These are phyloP conservation scores for Ascosphaera apis DNA, from an alignment of 2,329 filamentous ascomycete species.

Conservation along the genomic window DNA sequence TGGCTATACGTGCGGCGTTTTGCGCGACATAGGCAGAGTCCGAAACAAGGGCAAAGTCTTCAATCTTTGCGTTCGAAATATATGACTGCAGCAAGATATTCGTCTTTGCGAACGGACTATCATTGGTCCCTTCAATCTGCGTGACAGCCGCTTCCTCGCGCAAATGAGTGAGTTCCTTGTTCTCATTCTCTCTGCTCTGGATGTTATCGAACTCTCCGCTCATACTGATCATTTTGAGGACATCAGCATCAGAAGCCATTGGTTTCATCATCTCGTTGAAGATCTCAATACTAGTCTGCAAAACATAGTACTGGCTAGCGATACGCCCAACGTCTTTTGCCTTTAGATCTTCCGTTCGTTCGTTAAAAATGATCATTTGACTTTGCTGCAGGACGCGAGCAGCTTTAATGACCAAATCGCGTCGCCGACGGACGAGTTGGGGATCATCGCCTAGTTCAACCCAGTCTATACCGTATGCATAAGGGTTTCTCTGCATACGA, in stretches of 20 bases:
- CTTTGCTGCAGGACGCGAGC: slow-evolving; percentile 70
- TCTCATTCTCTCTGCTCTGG: slow-evolving; percentile 73
- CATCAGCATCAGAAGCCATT: slow-evolving; percentile 67
- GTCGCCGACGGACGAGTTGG: slow-evolving; percentile 59
- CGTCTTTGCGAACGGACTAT: slow-evolving; percentile 64
- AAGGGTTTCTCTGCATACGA: slow-evolving; percentile 77
- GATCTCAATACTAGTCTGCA: slow-evolving; percentile 80
- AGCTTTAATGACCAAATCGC: slow-evolving; percentile 70
- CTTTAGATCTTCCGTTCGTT: slow-evolving; percentile 72
- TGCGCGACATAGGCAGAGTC: slow-evolving; percentile 91
- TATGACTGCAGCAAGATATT: slow-evolving; percentile 89
- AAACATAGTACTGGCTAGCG: slow-evolving; percentile 89
- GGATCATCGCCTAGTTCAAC: slow-evolving; percentile 74
- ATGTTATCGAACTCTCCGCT: slow-evolving; percentile 97
- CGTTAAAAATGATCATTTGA: slow-evolving; percentile 99
- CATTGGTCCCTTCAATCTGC: slow-evolving; percentile 46
- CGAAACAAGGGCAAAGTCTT: slow-evolving; percentile 83
- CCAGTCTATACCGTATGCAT: slow-evolving; percentile 90
- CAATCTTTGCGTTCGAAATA: slow-evolving; percentile 66
- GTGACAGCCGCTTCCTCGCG: slow-evolving; percentile 50
- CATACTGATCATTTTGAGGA: slow-evolving; percentile 90
- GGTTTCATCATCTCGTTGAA: slow-evolving; percentile 92
- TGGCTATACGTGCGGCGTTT: slow-evolving; percentile 81
- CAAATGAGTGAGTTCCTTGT: slow-evolving; percentile 59
- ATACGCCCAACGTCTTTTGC: slow-evolving; percentile 92